phyloP scores from a whole-genome alignment of 2,329 filamentous ascomycete genomes.

The Westerdykella aurantiaca region DNA sequence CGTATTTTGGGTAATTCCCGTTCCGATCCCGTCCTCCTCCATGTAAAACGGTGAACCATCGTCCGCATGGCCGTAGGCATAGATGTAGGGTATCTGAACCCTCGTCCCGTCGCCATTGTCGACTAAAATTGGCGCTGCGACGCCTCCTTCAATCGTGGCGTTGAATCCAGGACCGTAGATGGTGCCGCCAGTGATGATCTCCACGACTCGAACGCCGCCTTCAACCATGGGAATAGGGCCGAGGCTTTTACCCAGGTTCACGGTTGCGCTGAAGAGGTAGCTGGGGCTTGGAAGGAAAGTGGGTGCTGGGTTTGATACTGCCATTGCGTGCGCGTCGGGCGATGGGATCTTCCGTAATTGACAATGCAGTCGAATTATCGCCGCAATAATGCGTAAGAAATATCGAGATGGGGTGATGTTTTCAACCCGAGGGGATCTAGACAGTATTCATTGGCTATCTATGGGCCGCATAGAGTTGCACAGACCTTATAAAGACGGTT shows the following conservation, averaged over 20 bases:
- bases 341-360: too few species aligned
- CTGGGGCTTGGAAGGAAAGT: not conserved
- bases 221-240: not conserved
- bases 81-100: not conserved
- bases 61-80: not conserved
- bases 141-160: not conserved
- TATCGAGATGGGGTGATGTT: too few species aligned
- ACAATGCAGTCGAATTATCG: too few species aligned
- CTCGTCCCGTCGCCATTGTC: not conserved
- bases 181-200: not conserved
- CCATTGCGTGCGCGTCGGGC: not conserved
- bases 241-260: not conserved
- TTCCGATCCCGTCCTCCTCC: too few species aligned
- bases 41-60: too few species aligned
- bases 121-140: not conserved
- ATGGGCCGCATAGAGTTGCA: too few species aligned
- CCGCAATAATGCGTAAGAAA: too few species aligned
- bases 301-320: not conserved
- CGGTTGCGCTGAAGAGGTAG: not conserved
- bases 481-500: too few species aligned
- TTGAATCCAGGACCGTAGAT: constrained; percentile 1
- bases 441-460: too few species aligned
- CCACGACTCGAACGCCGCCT: not conserved
- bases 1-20: too few species aligned
- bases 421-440: too few species aligned